Conservation (phyloP, 179 eudicot species). For the Pouteria campechiana region DNA sequence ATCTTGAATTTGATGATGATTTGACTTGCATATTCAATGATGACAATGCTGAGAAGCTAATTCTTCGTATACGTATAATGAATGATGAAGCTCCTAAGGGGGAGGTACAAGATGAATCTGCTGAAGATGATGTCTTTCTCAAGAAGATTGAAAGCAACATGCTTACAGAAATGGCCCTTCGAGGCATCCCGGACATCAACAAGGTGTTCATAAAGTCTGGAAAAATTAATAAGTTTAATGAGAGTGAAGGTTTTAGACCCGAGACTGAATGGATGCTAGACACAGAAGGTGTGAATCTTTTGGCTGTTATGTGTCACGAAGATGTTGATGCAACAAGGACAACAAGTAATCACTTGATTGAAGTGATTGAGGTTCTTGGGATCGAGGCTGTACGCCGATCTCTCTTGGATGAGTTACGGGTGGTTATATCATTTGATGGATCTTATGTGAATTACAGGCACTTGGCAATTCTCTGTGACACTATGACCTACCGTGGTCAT, state of each 20-base stretch:
- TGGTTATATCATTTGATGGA: constrained; percentile 96
- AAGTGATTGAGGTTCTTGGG: constrained; percentile 93
- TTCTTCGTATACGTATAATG: constrained; percentile 92
- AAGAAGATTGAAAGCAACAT: constrained; percentile 90
- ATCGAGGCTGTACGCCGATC: constrained; percentile 95
- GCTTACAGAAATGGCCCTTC: constrained; percentile 93
- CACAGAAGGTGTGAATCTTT: constrained; percentile 96
- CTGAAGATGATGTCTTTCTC: constrained; percentile 96
- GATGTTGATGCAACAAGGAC: constrained; percentile 91
- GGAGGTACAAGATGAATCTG: constrained; percentile 65
- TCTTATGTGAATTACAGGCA: constrained; percentile 95
- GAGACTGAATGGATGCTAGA: constrained; percentile 98
- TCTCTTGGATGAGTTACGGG: constrained; percentile 85
- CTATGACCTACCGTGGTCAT: constrained; percentile 99
- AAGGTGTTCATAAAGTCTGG: constrained; percentile 85
- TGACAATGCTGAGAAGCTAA: constrained; percentile 92
- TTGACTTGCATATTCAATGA: constrained; percentile 87
- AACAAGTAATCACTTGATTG: constrained; percentile 94
- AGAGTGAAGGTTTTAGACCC: constrained; percentile 67
- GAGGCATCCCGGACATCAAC: constrained; percentile 86
- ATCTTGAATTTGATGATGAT: constrained; percentile 79
- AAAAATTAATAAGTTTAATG: constrained; percentile 74
- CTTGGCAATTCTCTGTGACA: constrained; percentile 92
- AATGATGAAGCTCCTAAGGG: constrained; percentile 89
- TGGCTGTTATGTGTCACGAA: constrained; percentile 91